Conservation (phyloP, 1,284 basidiomycete species). For the Papiliotrema nemorosa region DNA sequence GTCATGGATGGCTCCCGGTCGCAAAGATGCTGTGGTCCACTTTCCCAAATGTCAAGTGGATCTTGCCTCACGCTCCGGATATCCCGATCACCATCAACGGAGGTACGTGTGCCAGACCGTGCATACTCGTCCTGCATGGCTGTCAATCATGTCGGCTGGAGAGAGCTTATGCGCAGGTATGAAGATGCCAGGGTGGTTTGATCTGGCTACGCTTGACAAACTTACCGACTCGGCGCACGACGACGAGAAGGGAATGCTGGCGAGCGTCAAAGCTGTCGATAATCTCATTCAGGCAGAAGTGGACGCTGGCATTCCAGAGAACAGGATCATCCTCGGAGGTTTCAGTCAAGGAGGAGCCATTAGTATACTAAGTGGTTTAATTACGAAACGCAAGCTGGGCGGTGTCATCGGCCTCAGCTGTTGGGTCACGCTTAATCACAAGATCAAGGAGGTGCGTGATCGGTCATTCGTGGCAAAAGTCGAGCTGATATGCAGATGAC, state of each 20-base stretch:
- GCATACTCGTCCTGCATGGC: not conserved
- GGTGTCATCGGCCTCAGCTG: constrained; percentile 71
- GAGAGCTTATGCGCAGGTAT: constrained; percentile 16
- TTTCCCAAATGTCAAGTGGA: constrained; percentile 75
- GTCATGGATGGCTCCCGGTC: constrained; percentile 72
- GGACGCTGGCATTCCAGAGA: constrained; percentile 62
- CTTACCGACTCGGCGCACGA: constrained; percentile 61
- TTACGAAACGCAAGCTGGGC: constrained; percentile 63
- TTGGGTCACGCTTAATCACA: constrained; percentile 66
- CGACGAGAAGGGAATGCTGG: constrained; percentile 64
- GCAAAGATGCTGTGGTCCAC: constrained; percentile 61
- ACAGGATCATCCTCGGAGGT: constrained; percentile 64
- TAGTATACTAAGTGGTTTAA: constrained; percentile 67
- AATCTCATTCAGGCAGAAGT: constrained; percentile 70
- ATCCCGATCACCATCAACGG: constrained; percentile 48
- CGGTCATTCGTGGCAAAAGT: not conserved
- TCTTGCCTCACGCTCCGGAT: constrained; percentile 69
- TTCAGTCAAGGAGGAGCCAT: constrained; percentile 87
- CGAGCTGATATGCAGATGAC: constrained; percentile 15
- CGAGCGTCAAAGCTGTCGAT: constrained; percentile 62
- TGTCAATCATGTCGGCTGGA: not conserved
- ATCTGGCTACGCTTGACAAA: constrained; percentile 64
- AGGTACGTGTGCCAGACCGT: constrained; percentile 22
- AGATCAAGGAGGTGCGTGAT: constrained; percentile 62
- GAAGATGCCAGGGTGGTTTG: constrained; percentile 59